Base-by-base conservation (phyloP, 306 rosid species). In the Mimosa pudica region DNA sequence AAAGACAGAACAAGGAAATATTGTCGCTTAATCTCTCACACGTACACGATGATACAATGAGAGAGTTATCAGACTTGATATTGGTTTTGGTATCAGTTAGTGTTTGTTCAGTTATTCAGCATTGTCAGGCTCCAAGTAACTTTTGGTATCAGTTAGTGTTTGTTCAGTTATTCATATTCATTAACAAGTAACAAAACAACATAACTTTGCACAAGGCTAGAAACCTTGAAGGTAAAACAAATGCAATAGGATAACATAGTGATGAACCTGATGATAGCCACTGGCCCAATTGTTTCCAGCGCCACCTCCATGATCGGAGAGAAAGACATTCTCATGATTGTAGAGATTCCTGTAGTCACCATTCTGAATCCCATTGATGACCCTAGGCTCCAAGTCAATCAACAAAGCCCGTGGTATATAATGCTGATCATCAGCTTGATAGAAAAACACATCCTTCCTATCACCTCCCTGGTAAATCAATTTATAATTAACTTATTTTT, bases 281-380 rank as follows among this genome's bases (percentile, higher is more conserved):
- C 98, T 95, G 64, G 98, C 98, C 98, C 98, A 95, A 80, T 85
- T 95, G 86, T 95, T 95, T 78, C 99, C 99, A 0, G 99, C 99
- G 61, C 99, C 99, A 17, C 99, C 99, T 42, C 99, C 99, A 77
- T 95, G 96, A 82, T 95, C 98, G 0, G 98, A 78, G 86, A 95
- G 85, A 82, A 93, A 95, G 80, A 95, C 78, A 74, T 95, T 93
- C 88, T 95, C 99, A 7, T 95, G 99, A 83, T 95, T 95, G 85
- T 92, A 95, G 48, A 95, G 98, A 84, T 95, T 95, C 10, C 99
- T 80, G 54, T 95, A 95, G 74, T 95, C 99, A 38, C 98, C 87
- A 77, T 93, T 95, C 75, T 95, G 99, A 85, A 95, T 95, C 20
- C 98, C 99, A 49, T 93, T 95, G 46, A 95, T 95, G 14, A 95